Percentiles rank a stretch among this genome's conserved stretches.
Evolutionary conservation across 75 land plant genomes (phyloP).

Genomic region (Pinus tabuliformis): DNA sequence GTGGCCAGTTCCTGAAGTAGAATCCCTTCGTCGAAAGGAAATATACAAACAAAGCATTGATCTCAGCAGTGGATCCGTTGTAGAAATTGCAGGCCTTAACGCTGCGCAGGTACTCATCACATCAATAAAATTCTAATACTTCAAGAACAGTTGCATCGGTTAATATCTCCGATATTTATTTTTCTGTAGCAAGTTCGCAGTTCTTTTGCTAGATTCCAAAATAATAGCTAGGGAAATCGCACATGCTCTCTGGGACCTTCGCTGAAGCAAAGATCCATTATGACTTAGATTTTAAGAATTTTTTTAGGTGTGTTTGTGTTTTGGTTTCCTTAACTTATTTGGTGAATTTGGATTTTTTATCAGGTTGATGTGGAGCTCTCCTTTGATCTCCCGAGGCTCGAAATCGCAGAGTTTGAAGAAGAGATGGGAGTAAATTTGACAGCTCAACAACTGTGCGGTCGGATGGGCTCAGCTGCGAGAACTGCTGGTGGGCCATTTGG

Average conservation of each 20-base stretch:
- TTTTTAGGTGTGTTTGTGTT: too few species aligned
- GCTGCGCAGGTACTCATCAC: constrained; percentile 19
- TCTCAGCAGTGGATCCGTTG: constrained; percentile 14
- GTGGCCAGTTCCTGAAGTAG: constrained; percentile 70
- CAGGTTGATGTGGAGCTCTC: constrained; percentile 83
- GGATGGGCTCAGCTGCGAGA: constrained; percentile 28
- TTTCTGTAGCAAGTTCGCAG: too few species aligned
- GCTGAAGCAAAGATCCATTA: too few species aligned
- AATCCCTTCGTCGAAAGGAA: constrained; percentile 21
- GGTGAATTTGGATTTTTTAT: background rate
- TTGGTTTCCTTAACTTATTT: background rate
- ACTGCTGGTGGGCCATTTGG: constrained; percentile 75
- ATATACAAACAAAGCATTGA: background rate
- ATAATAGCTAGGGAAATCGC: too few species aligned
- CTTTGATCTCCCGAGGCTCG: constrained; percentile 34
- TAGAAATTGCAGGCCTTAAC: constrained; percentile 11
- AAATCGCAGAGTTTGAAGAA: constrained; percentile 26
- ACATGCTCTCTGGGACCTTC: too few species aligned
- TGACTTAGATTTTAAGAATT: too few species aligned
- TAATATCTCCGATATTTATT: too few species aligned
- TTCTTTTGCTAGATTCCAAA: too few species aligned
- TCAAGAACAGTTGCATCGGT: too few species aligned
- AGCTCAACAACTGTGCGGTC: constrained; percentile 34
- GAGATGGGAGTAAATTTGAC: constrained; percentile 20
- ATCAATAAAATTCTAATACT: too few species aligned